A percentile compares a stretch with the other conserved stretches of the same genome.
phyloP scores from a whole-genome alignment of 257 asterid genomes.

The Echites panduratus region DNA sequence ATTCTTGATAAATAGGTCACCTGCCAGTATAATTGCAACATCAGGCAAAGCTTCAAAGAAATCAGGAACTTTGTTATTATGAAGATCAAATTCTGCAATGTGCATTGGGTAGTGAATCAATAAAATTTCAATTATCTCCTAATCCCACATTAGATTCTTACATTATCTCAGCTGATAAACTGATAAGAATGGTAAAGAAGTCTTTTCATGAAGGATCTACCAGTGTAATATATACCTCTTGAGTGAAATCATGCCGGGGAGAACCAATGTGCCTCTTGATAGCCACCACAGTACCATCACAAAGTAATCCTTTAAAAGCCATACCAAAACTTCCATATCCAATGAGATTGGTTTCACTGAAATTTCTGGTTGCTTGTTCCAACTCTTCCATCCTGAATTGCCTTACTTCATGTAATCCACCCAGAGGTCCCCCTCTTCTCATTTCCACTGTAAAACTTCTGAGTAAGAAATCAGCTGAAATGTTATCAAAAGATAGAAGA shows the following conservation, averaged over 20 bases:
- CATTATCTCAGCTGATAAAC: not conserved
- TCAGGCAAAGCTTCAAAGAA: conserved; percentile 13
- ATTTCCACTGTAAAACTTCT: conserved; percentile 28
- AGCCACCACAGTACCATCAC: conserved; percentile 69
- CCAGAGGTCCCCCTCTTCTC: conserved; percentile 28
- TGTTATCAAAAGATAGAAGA: not conserved
- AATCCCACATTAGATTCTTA: not conserved
- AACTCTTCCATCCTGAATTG: conserved; percentile 54
- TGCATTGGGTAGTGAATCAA: not conserved
- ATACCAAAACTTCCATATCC: conserved; percentile 64
- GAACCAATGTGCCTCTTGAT: conserved; percentile 45
- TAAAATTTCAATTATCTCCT: not conserved
- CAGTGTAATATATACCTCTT: conserved; percentile 41
- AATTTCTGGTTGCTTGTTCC: conserved; percentile 58
- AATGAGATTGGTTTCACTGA: conserved; percentile 53
- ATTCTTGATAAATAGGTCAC: conserved; percentile 43
- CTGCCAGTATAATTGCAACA: conserved; percentile 29
- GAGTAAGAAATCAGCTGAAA: conserved; percentile 16
- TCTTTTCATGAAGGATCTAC: not conserved
- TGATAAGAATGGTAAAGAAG: no score
- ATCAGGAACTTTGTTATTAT: not conserved
- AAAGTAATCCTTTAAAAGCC: conserved; percentile 65
- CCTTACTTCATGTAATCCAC: conserved; percentile 37
- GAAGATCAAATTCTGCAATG: not conserved
- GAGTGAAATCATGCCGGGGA: conserved; percentile 37